Evolutionary conservation across 371 early-diverging fungal genomes (phyloP).

Genomic region (Mortierella sp.): DNA sequence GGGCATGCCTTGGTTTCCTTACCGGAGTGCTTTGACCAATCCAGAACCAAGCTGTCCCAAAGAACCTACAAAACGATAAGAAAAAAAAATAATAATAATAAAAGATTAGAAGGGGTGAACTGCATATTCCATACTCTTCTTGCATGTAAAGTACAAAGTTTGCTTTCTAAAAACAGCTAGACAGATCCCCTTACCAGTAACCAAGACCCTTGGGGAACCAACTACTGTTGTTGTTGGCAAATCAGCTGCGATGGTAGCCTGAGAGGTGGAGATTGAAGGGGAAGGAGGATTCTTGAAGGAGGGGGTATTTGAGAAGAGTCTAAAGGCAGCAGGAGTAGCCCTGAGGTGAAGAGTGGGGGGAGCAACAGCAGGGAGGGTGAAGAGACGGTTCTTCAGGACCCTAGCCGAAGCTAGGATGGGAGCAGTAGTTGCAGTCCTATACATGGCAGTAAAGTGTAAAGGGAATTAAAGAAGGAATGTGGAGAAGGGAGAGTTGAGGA

Average conservation of each 20-base stretch:
- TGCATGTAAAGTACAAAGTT: slow-evolving; percentile 1
- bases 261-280: neutral
- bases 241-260: slow-evolving; percentile 3
- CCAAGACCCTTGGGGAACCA: slow-evolving; percentile 62
- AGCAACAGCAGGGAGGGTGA: neutral
- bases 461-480: neutral
- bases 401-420: neutral
- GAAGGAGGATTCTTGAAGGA: slow-evolving; percentile 2
- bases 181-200: slow-evolving; percentile 60
- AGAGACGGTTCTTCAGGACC: neutral
- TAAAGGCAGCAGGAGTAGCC: neutral
- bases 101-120: neutral
- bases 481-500: no score
- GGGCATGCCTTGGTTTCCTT: slow-evolving; percentile 19
- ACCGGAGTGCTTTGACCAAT: slow-evolving; percentile 64
- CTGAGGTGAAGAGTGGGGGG: neutral
- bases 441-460: neutral
- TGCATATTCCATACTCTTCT: neutral
- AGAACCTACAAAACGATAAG: slow-evolving; percentile 34
- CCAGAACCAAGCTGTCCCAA: slow-evolving; percentile 73
- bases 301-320: slow-evolving; percentile 9
- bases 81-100: neutral
- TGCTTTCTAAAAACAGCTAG: neutral
- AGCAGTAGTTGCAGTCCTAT: neutral
- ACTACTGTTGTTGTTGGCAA: neutral